Conservation (phyloP, 257 asterid genomes). For the Solanum okadae region DNA sequence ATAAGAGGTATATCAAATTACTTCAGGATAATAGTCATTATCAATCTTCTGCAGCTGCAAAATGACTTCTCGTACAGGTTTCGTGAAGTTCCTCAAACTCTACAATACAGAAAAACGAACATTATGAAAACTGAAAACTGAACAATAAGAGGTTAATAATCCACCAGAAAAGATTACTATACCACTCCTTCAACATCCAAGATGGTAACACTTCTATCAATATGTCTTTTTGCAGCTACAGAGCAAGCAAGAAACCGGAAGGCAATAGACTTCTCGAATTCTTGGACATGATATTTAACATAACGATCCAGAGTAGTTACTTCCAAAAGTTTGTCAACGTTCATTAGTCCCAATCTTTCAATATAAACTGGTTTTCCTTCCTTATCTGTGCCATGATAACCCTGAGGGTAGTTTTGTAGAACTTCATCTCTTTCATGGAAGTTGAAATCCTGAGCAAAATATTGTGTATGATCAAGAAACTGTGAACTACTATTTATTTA, state of each 20-base stretch:
- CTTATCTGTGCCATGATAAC: slow-evolving; percentile 48
- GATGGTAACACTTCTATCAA: slow-evolving; percentile 32
- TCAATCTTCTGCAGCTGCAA: slow-evolving; percentile 43
- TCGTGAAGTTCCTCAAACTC: slow-evolving; percentile 35
- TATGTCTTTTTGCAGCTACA: slow-evolving; percentile 28
- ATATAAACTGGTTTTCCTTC: slow-evolving; percentile 48
- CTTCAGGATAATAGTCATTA: slow-evolving; percentile 42
- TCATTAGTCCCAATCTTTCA: slow-evolving; percentile 44
- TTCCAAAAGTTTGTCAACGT: slow-evolving; percentile 30
- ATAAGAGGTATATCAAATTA: slow-evolving; percentile 1
- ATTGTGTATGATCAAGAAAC: background rate
- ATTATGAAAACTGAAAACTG: background rate
- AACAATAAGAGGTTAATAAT: background rate
- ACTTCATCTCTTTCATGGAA: slow-evolving; percentile 31
- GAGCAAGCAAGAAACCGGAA: slow-evolving; percentile 54
- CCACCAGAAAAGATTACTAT: background rate
- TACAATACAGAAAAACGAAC: slow-evolving; percentile 3
- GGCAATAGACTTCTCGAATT: slow-evolving; percentile 39
- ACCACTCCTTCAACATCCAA: slow-evolving; percentile 68
- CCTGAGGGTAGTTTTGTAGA: slow-evolving; percentile 43
- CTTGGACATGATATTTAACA: slow-evolving; percentile 35
- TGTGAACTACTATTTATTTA: too few species aligned
- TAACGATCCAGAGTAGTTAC: slow-evolving; percentile 41
- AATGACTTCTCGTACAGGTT: slow-evolving; percentile 43
- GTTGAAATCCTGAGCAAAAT: slow-evolving; percentile 27